Evolutionary conservation across 2,329 filamentous ascomycete genomes (phyloP).

Genomic region (Monosporascus sp.): DNA sequence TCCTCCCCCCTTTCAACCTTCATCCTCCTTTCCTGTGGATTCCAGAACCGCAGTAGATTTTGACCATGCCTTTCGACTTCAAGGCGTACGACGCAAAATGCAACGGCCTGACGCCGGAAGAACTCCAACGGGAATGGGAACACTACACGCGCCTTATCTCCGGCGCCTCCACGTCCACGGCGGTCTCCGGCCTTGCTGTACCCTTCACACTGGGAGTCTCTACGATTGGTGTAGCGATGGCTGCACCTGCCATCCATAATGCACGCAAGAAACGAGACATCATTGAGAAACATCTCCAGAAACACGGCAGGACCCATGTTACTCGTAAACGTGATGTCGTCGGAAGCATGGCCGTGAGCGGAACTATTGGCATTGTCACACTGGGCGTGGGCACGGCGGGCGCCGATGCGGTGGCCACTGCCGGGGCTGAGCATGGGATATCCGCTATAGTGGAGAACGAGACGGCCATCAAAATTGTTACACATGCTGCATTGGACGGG

Average conservation of each 20-base stretch:
- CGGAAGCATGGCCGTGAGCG: slow-evolving; percentile 32
- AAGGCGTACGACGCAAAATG: slow-evolving; percentile 34
- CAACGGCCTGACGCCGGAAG: slow-evolving; percentile 27
- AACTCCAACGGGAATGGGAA: slow-evolving; percentile 36
- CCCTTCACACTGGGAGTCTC: slow-evolving; percentile 34
- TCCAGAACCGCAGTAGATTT: slow-evolving; percentile 3
- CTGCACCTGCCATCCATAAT: slow-evolving; percentile 35
- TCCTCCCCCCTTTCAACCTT: neutral
- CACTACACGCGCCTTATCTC: slow-evolving; percentile 37
- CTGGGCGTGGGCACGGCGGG: slow-evolving; percentile 30
- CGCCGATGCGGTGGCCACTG: slow-evolving; percentile 28
- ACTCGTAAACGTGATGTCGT: slow-evolving; percentile 36
- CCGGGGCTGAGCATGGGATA: slow-evolving; percentile 29
- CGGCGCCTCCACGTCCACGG: slow-evolving; percentile 33
- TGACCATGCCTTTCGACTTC: slow-evolving; percentile 21
- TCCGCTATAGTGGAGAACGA: slow-evolving; percentile 21
- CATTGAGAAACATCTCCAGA: slow-evolving; percentile 32
- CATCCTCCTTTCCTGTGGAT: neutral
- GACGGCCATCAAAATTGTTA: slow-evolving; percentile 27
- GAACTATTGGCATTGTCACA: slow-evolving; percentile 29
- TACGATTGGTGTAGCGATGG: slow-evolving; percentile 31
- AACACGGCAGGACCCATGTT: slow-evolving; percentile 27
- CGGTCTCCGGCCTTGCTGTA: slow-evolving; percentile 31
- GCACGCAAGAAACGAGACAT: slow-evolving; percentile 37
- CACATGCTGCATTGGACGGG: slow-evolving; percentile 31